Evolutionary conservation across 192 early-diverging fungal species (phyloP).

Genomic region (Backusella circina): DNA sequence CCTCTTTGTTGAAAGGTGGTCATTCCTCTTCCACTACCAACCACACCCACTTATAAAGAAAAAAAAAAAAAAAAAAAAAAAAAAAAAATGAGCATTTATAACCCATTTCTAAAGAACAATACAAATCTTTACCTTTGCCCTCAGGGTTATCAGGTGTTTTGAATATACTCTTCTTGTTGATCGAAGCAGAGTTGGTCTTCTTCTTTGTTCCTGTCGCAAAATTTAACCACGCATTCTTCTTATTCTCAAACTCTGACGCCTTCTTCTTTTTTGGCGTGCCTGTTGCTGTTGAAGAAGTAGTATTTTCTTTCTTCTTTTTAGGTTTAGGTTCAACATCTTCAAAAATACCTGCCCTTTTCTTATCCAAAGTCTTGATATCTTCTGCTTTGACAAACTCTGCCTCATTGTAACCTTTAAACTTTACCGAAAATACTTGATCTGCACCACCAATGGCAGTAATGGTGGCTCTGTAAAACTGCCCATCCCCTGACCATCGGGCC

Average conservation of each 20-base stretch:
- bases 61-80: conserved; percentile 5
- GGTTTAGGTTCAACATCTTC: conserved; percentile 14
- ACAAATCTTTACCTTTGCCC: conserved; percentile 56
- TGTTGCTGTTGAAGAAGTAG: background rate
- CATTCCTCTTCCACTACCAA: conserved; percentile 77
- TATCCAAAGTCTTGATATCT: conserved; percentile 47
- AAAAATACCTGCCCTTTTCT: conserved; percentile 34
- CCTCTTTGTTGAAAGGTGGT: conserved; percentile 70
- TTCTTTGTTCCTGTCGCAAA: conserved; percentile 59
- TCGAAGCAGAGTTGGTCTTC: conserved; percentile 38
- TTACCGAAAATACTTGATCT: conserved; percentile 52
- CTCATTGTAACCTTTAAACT: conserved; percentile 60
- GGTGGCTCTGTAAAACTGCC: conserved; percentile 62
- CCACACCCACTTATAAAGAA: conserved; percentile 85
- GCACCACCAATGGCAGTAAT: conserved; percentile 55
- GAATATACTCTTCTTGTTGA: conserved; percentile 75
- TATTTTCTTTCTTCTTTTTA: conserved; percentile 7
- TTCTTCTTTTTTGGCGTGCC: conserved; percentile 37
- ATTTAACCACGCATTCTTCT: conserved; percentile 72
- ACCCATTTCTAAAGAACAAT: background rate
- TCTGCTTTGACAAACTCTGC: conserved; percentile 45
- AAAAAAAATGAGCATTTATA: background rate
- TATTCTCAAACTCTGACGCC: conserved; percentile 58
- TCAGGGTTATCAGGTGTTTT: conserved; percentile 78
- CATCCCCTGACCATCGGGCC: conserved; percentile 64